phyloP scores from a whole-genome alignment of 805 yeast species.

The Candida ipomoeae region DNA sequence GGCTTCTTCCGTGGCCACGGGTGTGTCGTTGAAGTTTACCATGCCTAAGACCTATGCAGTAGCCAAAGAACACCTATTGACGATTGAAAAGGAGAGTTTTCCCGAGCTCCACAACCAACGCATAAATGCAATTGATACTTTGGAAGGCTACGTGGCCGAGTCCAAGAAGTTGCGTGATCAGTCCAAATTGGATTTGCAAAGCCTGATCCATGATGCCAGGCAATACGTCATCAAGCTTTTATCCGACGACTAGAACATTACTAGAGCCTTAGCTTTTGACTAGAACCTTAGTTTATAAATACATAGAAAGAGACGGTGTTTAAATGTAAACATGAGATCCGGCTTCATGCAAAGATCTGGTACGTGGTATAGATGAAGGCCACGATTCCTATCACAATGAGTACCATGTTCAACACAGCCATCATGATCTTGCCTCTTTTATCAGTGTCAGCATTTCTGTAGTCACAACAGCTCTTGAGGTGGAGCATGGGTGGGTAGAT shows the following conservation, averaged over 20 bases:
- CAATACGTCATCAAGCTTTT: slow-evolving; percentile 8
- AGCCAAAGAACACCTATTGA: slow-evolving; percentile 16
- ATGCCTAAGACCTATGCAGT: slow-evolving; percentile 40
- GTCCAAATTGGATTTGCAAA: slow-evolving; percentile 15
- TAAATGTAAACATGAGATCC: neutral
- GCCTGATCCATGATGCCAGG: slow-evolving; percentile 17
- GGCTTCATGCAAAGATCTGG: slow-evolving; percentile 9
- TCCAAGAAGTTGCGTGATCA: slow-evolving; percentile 8
- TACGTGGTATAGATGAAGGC: slow-evolving; percentile 67
- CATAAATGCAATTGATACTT: slow-evolving; percentile 14
- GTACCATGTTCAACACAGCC: slow-evolving; percentile 43
- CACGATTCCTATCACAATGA: slow-evolving; percentile 53
- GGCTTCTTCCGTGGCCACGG: slow-evolving; percentile 49
- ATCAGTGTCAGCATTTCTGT: slow-evolving; percentile 17
- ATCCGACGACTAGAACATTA: slow-evolving; percentile 8
- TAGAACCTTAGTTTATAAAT: too few relatives aligned
- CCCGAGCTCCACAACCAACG: slow-evolving; percentile 33
- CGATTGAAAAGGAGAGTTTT: slow-evolving; percentile 25
- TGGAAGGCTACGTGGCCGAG: slow-evolving; percentile 11
- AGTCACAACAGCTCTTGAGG: slow-evolving; percentile 45
- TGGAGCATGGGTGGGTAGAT: slow-evolving; percentile 83
- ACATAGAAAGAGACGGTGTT: neutral
- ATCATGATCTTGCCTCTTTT: slow-evolving; percentile 32
- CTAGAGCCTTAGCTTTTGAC: too few relatives aligned
- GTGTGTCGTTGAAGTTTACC: slow-evolving; percentile 37